Conservation (phyloP, 1,284 basidiomycete species). For the Neotropicomus parvogracilis region DNA sequence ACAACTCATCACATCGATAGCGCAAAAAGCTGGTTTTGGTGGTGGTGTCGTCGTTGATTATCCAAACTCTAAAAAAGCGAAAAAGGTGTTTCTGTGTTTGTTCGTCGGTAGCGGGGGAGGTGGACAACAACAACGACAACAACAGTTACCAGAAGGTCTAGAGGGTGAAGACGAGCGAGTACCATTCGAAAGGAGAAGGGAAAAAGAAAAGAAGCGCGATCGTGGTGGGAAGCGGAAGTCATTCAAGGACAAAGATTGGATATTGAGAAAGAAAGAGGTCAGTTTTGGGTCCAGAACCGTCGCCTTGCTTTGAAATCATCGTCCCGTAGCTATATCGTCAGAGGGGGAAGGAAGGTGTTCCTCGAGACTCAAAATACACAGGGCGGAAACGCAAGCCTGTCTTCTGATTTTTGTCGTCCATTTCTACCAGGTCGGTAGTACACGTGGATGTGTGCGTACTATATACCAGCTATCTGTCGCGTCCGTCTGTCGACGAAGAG, state of each 20-base stretch:
- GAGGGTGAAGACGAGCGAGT: slow-evolving; percentile 61
- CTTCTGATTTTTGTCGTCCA: slow-evolving; percentile 45
- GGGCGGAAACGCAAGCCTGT: slow-evolving; percentile 67
- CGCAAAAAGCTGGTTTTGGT: slow-evolving; percentile 94
- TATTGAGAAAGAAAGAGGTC: slow-evolving; percentile 81
- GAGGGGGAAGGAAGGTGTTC: slow-evolving; percentile 77
- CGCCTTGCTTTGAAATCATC: slow-evolving; percentile 1
- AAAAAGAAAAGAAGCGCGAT: slow-evolving; percentile 52
- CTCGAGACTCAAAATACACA: slow-evolving; percentile 78
- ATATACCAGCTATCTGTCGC: slow-evolving; percentile 19
- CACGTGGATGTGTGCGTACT: slow-evolving; percentile 6
- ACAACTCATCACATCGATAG: slow-evolving; percentile 89
- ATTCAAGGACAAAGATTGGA: slow-evolving; percentile 75
- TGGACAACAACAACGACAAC: slow-evolving; percentile 52
- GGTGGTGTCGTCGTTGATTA: slow-evolving; percentile 97
- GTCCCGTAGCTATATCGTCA: slow-evolving; percentile 66
- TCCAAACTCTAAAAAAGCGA: slow-evolving; percentile 92
- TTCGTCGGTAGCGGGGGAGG: slow-evolving; percentile 76
- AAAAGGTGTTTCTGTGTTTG: slow-evolving; percentile 88
- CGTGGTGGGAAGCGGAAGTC: slow-evolving; percentile 62
- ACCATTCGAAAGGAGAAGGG: slow-evolving; percentile 66
- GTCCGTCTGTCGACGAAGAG: slow-evolving; percentile 44
- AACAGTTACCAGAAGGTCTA: slow-evolving; percentile 68
- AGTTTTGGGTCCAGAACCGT: slow-evolving; percentile 11
- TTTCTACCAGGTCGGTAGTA: neutral